phyloP scores from a whole-genome alignment of 192 early-diverging fungal species.

The Backusella tuberculispora region DNA sequence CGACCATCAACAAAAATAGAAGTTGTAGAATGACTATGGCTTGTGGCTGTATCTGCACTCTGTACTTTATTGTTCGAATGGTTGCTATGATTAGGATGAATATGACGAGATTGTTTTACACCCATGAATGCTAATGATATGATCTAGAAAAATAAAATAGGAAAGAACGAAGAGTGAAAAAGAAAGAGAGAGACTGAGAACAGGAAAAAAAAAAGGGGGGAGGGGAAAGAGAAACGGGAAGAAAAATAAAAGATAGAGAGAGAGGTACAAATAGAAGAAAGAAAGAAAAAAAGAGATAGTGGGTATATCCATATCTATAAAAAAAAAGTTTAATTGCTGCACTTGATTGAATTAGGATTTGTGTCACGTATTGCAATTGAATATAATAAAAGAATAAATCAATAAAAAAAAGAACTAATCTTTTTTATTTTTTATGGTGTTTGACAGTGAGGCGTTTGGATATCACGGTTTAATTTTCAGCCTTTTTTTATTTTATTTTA shows the following conservation, averaged over 20 bases:
- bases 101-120: slow-evolving; percentile 1
- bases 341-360: neutral
- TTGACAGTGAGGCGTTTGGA: neutral
- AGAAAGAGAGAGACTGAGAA: neutral
- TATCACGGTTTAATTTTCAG: neutral
- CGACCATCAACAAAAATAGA: slow-evolving; percentile 30
- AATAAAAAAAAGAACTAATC: neutral
- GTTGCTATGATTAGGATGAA: neutral
- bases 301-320: neutral
- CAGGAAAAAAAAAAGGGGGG: neutral
- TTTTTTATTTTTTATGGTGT: neutral
- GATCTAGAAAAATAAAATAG: neutral
- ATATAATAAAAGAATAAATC: neutral
- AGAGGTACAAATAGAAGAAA: neutral
- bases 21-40: slow-evolving; percentile 1
- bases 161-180: slow-evolving; percentile 13
- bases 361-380: slow-evolving; percentile 1
- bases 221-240: neutral
- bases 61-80: slow-evolving; percentile 6
- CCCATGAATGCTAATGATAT: neutral
- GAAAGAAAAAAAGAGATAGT: neutral
- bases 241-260: neutral
- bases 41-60: neutral
- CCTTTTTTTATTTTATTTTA: neutral
- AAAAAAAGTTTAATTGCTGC: slow-evolving; percentile 13